Evolutionary conservation across 768 basidiomycete species (phyloP).

Genomic region (Leucocoprinus leucothites): DNA sequence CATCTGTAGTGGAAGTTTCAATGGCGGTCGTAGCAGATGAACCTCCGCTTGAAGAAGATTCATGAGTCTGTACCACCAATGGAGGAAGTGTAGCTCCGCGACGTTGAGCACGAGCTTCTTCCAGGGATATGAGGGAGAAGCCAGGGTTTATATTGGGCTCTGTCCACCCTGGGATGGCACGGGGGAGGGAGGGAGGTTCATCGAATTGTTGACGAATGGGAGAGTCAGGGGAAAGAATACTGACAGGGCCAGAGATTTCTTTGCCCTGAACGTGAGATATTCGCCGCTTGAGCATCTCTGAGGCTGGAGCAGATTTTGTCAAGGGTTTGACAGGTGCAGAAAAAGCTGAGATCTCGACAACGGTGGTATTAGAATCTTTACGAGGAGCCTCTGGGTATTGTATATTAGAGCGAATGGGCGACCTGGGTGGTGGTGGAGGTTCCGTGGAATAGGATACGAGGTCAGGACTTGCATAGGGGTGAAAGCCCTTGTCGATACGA

Average conservation of each 20-base stretch:
- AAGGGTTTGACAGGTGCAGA: conserved; percentile 29
- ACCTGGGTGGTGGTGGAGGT: conserved; percentile 22
- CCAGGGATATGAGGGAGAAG: conserved; percentile 70
- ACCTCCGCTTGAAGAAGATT: conserved; percentile 20
- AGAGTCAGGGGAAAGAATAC: conserved; percentile 29
- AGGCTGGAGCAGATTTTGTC: conserved; percentile 29
- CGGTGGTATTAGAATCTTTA: conserved; percentile 51
- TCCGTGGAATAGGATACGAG: conserved; percentile 42
- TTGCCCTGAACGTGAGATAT: conserved; percentile 40
- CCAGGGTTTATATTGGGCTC: conserved; percentile 44
- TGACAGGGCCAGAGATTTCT: conserved; percentile 56
- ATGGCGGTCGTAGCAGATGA: conserved; percentile 28
- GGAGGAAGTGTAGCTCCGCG: conserved; percentile 41
- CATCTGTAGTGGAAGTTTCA: conserved; percentile 4
- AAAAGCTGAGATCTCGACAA: conserved; percentile 38
- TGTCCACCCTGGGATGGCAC: conserved; percentile 45
- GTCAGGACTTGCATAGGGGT: conserved; percentile 84
- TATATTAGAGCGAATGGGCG: conserved; percentile 26
- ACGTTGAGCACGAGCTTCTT: conserved; percentile 76
- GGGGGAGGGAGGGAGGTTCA: conserved; percentile 20
- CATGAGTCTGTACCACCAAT: conserved; percentile 12
- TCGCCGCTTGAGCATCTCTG: conserved; percentile 31
- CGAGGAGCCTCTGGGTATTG: conserved; percentile 30
- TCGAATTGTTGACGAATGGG: conserved; percentile 20
- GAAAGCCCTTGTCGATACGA: conserved; percentile 38